phyloP scores from a whole-genome alignment of 2,329 filamentous ascomycete species.

The Biscogniauxia sp. region DNA sequence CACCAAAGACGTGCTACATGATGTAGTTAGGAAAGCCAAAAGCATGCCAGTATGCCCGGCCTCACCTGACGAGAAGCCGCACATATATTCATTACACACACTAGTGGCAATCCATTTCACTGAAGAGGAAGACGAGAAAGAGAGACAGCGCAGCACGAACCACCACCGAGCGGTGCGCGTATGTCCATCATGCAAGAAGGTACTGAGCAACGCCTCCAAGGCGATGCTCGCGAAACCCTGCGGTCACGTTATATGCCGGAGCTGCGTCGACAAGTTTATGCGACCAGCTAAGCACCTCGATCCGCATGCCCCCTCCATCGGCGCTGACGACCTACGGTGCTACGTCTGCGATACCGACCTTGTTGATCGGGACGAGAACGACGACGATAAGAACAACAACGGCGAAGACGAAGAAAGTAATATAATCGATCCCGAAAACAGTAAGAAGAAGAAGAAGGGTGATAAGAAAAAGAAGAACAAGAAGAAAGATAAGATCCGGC shows the following conservation, averaged over 20 bases:
- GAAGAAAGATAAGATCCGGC: slow-evolving; percentile 52
- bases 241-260: slow-evolving; percentile 86
- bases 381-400: slow-evolving; percentile 38
- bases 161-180: slow-evolving; percentile 47
- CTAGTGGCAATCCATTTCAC: slow-evolving; percentile 76
- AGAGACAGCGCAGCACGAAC: slow-evolving; percentile 9
- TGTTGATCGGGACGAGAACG: slow-evolving; percentile 45
- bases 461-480: slow-evolving; percentile 44
- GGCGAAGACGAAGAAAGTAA: slow-evolving; percentile 36
- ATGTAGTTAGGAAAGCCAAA: slow-evolving; percentile 62
- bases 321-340: slow-evolving; percentile 57
- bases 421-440: slow-evolving; percentile 34
- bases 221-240: slow-evolving; percentile 83
- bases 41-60: slow-evolving; percentile 73
- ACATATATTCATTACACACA: slow-evolving; percentile 74
- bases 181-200: slow-evolving; percentile 85
- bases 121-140: slow-evolving; percentile 58
- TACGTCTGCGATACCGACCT: slow-evolving; percentile 85
- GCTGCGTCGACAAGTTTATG: slow-evolving; percentile 83
- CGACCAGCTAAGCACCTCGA: slow-evolving; percentile 55
- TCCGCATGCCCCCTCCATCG: slow-evolving; percentile 40
- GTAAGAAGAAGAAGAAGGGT: slow-evolving; percentile 23
- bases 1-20: slow-evolving; percentile 54
- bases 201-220: slow-evolving; percentile 75
- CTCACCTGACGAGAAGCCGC: slow-evolving; percentile 62